Percentiles rank a stretch among this genome's conserved stretches.
phyloP scores from a whole-genome alignment of 164 flowering plant genomes.

The Aristolochia californica region DNA sequence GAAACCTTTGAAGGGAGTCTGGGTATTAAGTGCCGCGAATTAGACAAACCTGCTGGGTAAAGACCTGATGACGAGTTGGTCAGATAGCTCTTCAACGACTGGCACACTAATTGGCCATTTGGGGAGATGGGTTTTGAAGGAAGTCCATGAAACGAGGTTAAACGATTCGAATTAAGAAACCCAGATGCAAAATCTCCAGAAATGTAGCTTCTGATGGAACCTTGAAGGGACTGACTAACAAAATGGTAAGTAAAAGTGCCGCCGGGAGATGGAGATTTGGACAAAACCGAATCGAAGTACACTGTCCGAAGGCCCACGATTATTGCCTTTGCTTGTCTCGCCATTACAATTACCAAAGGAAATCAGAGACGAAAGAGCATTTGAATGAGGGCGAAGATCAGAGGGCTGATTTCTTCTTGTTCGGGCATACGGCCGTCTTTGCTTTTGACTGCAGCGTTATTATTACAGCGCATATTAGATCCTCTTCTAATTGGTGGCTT shows the following conservation, averaged over 20 bases:
- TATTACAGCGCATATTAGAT: no score
- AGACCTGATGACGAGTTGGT: not conserved
- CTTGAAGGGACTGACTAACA: not conserved
- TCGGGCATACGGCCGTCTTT: no score
- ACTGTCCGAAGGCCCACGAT: constrained; percentile 16
- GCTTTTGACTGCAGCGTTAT: no score
- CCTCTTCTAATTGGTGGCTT: no score
- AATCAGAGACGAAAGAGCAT: not conserved
- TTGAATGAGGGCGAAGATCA: not conserved
- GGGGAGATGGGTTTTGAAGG: constrained; percentile 1
- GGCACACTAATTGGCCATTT: not conserved
- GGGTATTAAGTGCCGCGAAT: no score
- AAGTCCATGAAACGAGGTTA: not conserved
- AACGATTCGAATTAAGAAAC: constrained; percentile 5
- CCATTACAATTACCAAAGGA: constrained; percentile 15
- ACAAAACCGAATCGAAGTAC: not conserved
- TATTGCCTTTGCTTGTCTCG: constrained; percentile 24
- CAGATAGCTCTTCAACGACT: not conserved
- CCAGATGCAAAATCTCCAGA: constrained; percentile 2
- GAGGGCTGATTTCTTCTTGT: not conserved
- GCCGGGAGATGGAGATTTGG: constrained; percentile 5
- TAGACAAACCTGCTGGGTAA: not conserved
- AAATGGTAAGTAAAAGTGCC: constrained; percentile 2
- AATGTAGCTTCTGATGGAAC: constrained; percentile 2
- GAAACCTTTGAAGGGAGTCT: not conserved